Evolutionary conservation across 164 flowering plant genomes (phyloP).

Genomic region (Litsea cubeba): DNA sequence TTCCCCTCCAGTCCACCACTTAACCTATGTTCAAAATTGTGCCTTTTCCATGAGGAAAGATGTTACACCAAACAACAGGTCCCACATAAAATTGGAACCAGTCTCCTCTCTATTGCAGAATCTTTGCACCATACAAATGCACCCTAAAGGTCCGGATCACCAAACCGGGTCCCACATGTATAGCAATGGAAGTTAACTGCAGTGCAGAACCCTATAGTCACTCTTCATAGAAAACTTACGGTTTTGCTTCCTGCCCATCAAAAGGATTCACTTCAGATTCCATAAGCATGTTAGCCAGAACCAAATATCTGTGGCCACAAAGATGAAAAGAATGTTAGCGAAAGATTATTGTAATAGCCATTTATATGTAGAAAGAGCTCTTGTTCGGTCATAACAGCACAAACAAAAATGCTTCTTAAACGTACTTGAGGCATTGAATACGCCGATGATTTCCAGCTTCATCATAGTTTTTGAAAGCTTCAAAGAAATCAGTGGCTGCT

Average conservation of each 20-base stretch:
- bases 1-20: no score
- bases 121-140: neutral
- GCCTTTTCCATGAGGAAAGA: no score
- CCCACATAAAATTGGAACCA: no score
- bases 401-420: neutral
- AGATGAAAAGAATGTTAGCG: neutral
- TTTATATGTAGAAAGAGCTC: neutral
- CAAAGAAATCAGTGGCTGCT: constrained; percentile 97
- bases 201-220: neutral
- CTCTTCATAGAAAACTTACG: constrained; percentile 43
- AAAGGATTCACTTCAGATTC: constrained; percentile 97
- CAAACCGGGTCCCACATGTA: neutral
- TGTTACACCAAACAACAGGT: no score
- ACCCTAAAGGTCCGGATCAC: neutral
- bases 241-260: constrained; percentile 97
- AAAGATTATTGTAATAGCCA: neutral
- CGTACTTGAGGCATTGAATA: constrained; percentile 92
- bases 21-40: no score
- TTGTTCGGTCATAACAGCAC: neutral
- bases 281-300: constrained; percentile 97
- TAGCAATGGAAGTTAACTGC: neutral
- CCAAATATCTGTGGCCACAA: constrained; percentile 51
- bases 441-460: constrained; percentile 98
- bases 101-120: no score
- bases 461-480: constrained; percentile 96